These are phyloP conservation scores for Quercus suber DNA, from an alignment of 306 rosid species.

Conservation along the genomic window DNA sequence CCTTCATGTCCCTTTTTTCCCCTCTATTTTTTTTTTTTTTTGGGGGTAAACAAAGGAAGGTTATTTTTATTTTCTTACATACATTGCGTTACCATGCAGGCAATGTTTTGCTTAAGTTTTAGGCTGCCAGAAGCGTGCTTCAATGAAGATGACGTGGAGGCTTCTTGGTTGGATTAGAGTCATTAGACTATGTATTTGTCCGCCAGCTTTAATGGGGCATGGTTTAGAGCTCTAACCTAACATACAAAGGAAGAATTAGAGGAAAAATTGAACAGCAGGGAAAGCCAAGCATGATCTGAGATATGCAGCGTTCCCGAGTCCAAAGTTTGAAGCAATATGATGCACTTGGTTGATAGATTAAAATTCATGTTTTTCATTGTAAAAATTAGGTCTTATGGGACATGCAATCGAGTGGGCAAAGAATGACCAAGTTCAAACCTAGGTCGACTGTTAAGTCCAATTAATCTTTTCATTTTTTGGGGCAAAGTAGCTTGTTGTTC, in stretches of 20 bases:
- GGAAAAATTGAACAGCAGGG: neutral
- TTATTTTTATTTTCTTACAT: neutral
- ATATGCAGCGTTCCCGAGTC: neutral
- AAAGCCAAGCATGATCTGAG: neutral
- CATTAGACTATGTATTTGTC: neutral
- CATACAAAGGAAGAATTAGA: neutral
- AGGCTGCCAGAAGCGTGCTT: slow-evolving; percentile 58
- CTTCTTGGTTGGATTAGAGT: slow-evolving; percentile 4
- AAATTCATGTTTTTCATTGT: neutral
- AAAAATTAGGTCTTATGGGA: neutral
- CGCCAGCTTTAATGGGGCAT: neutral
- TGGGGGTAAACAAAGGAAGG: too few species aligned
- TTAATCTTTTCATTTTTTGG: neutral
- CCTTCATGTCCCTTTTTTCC: neutral
- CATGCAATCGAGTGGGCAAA: neutral
- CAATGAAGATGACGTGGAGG: slow-evolving; percentile 25
- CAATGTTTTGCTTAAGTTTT: slow-evolving; percentile 86
- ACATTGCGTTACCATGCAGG: slow-evolving; percentile 39
- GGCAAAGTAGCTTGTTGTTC: neutral
- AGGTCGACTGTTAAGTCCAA: neutral
- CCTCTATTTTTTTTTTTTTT: too few species aligned
- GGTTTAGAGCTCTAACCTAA: neutral
- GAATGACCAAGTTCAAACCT: neutral
- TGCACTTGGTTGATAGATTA: neutral
- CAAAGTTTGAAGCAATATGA: neutral